phyloP scores from a whole-genome alignment of 2,329 filamentous ascomycete species.

The Cladophialophora exuberans region DNA sequence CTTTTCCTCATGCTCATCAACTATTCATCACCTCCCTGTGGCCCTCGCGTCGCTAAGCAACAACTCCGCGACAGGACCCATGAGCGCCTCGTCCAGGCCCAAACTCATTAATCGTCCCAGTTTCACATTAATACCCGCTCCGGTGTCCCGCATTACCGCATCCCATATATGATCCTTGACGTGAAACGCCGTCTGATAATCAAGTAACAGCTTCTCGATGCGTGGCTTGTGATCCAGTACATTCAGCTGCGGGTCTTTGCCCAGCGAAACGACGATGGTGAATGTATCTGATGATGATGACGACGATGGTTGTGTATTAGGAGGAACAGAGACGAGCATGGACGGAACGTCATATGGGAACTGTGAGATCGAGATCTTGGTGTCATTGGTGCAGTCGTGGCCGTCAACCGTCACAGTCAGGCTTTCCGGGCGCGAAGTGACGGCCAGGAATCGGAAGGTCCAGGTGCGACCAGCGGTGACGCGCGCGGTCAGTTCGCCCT shows the following conservation, averaged over 20 bases:
- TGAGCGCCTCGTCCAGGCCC: slow-evolving; percentile 35
- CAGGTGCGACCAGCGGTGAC: slow-evolving; percentile 27
- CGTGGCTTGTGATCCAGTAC: slow-evolving; percentile 29
- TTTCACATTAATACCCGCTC: slow-evolving; percentile 26
- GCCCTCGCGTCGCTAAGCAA: slow-evolving; percentile 33
- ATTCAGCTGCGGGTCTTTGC: slow-evolving; percentile 36
- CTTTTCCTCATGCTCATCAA: neutral
- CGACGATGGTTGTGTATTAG: slow-evolving; percentile 16
- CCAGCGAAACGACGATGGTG: slow-evolving; percentile 44
- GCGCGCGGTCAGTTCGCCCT: slow-evolving; percentile 27
- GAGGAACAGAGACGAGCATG: slow-evolving; percentile 29
- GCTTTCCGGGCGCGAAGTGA: slow-evolving; percentile 20
- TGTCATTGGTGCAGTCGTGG: slow-evolving; percentile 28
- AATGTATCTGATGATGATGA: no score
- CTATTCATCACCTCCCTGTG: slow-evolving; percentile 15
- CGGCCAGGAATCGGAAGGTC: slow-evolving; percentile 32
- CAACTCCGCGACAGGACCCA: slow-evolving; percentile 36
- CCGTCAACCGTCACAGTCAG: slow-evolving; percentile 30
- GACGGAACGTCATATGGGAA: slow-evolving; percentile 30
- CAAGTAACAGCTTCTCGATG: slow-evolving; percentile 32
- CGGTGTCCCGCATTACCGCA: slow-evolving; percentile 33
- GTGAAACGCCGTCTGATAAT: slow-evolving; percentile 36
- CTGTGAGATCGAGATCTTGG: slow-evolving; percentile 16
- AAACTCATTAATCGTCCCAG: slow-evolving; percentile 33
- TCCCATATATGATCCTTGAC: slow-evolving; percentile 37